Percentiles rank a stretch among this genome's conserved stretches.
Evolutionary conservation across 2,329 filamentous ascomycete species (phyloP).

Genomic region (Aspergillus caelatus): DNA sequence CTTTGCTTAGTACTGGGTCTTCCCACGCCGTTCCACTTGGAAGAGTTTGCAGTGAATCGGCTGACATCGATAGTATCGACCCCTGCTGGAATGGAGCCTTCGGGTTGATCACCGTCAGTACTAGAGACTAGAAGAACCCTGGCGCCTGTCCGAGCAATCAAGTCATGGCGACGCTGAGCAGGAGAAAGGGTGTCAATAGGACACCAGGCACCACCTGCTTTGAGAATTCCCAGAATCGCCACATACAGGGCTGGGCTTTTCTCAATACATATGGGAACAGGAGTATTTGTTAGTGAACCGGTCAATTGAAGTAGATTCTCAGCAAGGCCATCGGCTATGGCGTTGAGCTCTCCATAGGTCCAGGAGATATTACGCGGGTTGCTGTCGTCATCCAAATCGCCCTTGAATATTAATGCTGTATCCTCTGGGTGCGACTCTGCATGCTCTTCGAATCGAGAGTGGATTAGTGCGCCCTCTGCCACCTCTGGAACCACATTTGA

Average conservation of each 20-base stretch:
- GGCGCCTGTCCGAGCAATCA: conserved; percentile 40
- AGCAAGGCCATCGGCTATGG: conserved; percentile 37
- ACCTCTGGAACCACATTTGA: conserved; percentile 16
- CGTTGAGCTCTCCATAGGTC: conserved; percentile 42
- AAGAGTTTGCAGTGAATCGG: conserved; percentile 14
- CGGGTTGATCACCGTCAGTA: conserved; percentile 23
- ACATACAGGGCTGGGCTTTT: conserved; percentile 42
- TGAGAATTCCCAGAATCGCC: conserved; percentile 47
- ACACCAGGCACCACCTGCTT: conserved; percentile 47
- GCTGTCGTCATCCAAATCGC: conserved; percentile 26
- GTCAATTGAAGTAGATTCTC: conserved; percentile 28
- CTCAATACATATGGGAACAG: conserved; percentile 45
- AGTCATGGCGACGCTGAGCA: conserved; percentile 40
- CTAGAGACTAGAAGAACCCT: conserved; percentile 32
- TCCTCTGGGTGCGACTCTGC: conserved; percentile 27
- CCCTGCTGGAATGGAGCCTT: conserved; percentile 29
- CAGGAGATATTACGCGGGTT: conserved; percentile 26
- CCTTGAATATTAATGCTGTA: conserved; percentile 32
- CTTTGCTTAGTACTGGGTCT: not conserved
- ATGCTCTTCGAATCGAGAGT: conserved; percentile 33
- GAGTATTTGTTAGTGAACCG: conserved; percentile 26
- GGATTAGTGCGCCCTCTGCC: conserved; percentile 22
- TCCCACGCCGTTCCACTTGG: not conserved
- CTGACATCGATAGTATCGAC: conserved; percentile 34
- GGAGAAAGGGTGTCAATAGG: conserved; percentile 46